A percentile compares a stretch with the other conserved stretches of the same genome.
These are phyloP conservation scores for Cadophora sp. DNA, from an alignment of 2,329 filamentous ascomycete species.

Conservation along the genomic window DNA sequence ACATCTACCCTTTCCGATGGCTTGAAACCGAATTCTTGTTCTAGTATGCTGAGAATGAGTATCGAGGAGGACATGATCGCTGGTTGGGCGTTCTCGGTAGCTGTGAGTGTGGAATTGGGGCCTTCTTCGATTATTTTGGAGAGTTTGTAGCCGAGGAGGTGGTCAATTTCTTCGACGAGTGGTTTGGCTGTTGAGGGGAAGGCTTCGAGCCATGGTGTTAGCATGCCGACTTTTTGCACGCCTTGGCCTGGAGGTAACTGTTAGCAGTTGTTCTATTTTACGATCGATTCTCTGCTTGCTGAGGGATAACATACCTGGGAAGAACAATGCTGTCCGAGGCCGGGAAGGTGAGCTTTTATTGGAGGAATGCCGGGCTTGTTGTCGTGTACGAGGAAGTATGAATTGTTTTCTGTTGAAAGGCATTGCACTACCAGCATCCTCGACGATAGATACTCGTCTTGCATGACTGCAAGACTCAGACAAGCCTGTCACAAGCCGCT, in stretches of 20 bases:
- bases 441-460: slow-evolving; percentile 21
- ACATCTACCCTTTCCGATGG: slow-evolving; percentile 76
- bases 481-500: slow-evolving; percentile 36
- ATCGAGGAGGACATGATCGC: slow-evolving; percentile 96
- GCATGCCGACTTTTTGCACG: slow-evolving; percentile 89
- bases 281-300: neutral
- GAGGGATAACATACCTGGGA: slow-evolving; percentile 43
- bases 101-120: slow-evolving; percentile 77
- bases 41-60: slow-evolving; percentile 85
- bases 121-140: slow-evolving; percentile 81
- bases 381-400: neutral
- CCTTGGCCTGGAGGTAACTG: slow-evolving; percentile 70
- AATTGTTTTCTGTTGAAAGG: neutral
- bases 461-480: slow-evolving; percentile 28
- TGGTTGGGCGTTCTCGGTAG: slow-evolving; percentile 88
- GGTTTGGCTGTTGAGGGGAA: slow-evolving; percentile 80
- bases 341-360: slow-evolving; percentile 28
- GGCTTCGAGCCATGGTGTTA: slow-evolving; percentile 81
- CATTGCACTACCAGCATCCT: slow-evolving; percentile 4
- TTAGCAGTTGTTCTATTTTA: slow-evolving; percentile 20
- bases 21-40: slow-evolving; percentile 82
- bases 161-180: slow-evolving; percentile 87
- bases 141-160: slow-evolving; percentile 74
- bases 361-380: slow-evolving; percentile 38
- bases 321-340: slow-evolving; percentile 47